Percentiles rank a stretch among this genome's conserved stretches.
Evolutionary conservation across 495 filamentous ascomycete genomes (phyloP).

Genomic region (Neurospora terricola): DNA sequence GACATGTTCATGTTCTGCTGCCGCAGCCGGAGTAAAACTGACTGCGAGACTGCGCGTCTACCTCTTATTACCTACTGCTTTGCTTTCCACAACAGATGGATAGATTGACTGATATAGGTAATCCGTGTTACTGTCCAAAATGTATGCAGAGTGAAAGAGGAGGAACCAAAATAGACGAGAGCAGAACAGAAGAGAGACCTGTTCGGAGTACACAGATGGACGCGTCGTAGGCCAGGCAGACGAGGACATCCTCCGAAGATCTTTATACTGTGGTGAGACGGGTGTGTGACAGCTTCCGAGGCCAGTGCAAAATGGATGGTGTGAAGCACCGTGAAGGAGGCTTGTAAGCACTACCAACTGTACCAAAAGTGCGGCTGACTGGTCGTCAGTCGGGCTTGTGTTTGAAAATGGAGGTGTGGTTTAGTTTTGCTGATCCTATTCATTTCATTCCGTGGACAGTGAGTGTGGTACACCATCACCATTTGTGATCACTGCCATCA

Average conservation of each 20-base stretch:
- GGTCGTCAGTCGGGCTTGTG: neutral
- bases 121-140: too few species aligned
- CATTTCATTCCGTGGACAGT: neutral
- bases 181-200: neutral
- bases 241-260: neutral
- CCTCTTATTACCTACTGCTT: too few species aligned
- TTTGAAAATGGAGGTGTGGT: neutral
- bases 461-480: neutral
- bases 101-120: too few species aligned
- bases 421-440: neutral
- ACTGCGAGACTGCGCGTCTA: neutral
- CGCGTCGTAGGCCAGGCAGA: neutral
- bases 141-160: neutral
- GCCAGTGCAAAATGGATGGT: neutral
- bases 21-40: neutral
- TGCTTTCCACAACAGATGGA: too few species aligned
- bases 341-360: neutral
- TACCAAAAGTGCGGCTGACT: neutral
- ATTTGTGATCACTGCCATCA: neutral
- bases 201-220: neutral
- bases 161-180: too few species aligned
- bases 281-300: neutral
- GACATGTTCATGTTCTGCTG: neutral
- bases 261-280: neutral
- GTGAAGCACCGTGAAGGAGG: neutral